phyloP scores from a whole-genome alignment of 1,139 yeast species.

The Meyerozyma athensensis region DNA sequence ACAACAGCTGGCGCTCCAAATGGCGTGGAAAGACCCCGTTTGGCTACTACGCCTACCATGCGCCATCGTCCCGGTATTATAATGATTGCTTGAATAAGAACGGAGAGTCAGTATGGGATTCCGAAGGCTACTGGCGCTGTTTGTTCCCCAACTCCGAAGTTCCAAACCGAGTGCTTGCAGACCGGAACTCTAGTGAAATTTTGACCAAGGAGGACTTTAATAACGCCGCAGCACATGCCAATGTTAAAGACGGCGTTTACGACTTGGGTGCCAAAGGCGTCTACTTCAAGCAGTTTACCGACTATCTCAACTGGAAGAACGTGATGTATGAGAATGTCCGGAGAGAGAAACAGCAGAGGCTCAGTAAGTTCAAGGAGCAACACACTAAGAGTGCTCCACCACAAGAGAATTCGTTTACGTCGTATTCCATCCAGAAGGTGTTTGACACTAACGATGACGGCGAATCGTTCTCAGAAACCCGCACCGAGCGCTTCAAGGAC shows the following conservation, averaged over 20 bases:
- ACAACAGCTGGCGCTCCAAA: neutral
- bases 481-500: constrained; percentile 56
- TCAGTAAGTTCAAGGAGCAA: neutral
- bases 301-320: constrained; percentile 64
- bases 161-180: constrained; percentile 26
- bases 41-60: constrained; percentile 54
- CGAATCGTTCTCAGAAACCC: constrained; percentile 36
- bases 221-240: constrained; percentile 15
- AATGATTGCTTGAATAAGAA: constrained; percentile 55
- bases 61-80: constrained; percentile 60
- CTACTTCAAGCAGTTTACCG: constrained; percentile 58
- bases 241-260: constrained; percentile 17
- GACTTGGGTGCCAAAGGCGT: constrained; percentile 39
- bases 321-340: constrained; percentile 43
- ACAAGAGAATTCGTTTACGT: neutral
- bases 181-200: constrained; percentile 22
- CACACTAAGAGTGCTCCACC: neutral
- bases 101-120: constrained; percentile 78
- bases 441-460: neutral
- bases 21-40: constrained; percentile 26
- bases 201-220: constrained; percentile 50
- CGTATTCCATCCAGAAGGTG: neutral
- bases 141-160: constrained; percentile 61
- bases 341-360: constrained; percentile 21
- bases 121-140: constrained; percentile 82